A percentile compares a stretch with the other conserved stretches of the same genome.
Conservation (phyloP, 1,284 basidiomycete species). For the Trichosporon sp. region DNA sequence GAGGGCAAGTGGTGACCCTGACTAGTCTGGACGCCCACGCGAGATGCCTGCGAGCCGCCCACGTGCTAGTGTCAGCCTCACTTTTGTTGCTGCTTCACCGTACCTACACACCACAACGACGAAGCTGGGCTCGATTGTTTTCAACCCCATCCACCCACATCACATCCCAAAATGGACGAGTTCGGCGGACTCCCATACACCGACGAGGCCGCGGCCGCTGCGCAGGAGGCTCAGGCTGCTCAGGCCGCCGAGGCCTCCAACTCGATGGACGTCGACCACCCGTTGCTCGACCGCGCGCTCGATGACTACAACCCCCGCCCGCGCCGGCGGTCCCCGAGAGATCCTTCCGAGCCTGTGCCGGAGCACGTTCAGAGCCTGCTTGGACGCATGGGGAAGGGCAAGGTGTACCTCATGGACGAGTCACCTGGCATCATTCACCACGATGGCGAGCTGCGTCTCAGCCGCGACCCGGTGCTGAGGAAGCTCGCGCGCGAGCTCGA, state of each 20-base stretch:
- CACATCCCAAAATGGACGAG: constrained; percentile 21
- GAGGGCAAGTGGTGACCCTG: constrained; percentile 8
- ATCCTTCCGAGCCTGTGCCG: constrained; percentile 35
- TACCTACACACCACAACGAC: neutral
- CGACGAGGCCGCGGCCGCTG: constrained; percentile 19
- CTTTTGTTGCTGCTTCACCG: neutral
- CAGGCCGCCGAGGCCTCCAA: constrained; percentile 2
- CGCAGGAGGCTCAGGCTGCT: constrained; percentile 5
- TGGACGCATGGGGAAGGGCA: constrained; percentile 50
- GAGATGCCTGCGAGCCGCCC: neutral
- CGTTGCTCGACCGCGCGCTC: constrained; percentile 43
- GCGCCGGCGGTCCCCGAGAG: constrained; percentile 8
- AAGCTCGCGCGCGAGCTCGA: constrained; percentile 46
- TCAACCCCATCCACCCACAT: constrained; percentile 10
- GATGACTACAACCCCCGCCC: constrained; percentile 40
- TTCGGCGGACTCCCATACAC: constrained; percentile 47
- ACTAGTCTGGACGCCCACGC: constrained; percentile 6
- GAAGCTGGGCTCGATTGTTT: neutral
- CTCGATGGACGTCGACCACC: constrained; percentile 30
- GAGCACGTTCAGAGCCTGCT: constrained; percentile 49
- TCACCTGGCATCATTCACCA: constrained; percentile 46
- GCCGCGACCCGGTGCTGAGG: constrained; percentile 49
- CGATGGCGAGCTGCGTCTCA: constrained; percentile 39
- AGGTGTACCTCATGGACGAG: constrained; percentile 53
- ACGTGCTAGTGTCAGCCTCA: constrained; percentile 20